Evolutionary conservation across 345 rosid species (phyloP).

Genomic region (Aquilaria sinensis): DNA sequence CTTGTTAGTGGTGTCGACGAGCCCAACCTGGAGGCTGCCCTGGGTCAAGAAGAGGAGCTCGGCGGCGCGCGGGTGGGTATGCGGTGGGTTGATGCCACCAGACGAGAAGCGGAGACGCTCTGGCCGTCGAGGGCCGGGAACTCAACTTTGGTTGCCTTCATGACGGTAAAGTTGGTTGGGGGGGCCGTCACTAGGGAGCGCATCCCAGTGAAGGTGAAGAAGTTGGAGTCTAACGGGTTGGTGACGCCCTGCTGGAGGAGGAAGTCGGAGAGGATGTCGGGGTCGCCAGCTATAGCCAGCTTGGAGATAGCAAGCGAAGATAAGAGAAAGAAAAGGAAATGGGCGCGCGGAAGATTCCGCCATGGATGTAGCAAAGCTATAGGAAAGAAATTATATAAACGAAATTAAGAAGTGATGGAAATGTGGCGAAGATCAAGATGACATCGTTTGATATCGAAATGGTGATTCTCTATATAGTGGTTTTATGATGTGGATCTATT

Average conservation of each 20-base stretch:
- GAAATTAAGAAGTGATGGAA: too few species aligned
- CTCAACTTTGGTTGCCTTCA: neutral
- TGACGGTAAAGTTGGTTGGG: neutral
- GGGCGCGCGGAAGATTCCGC: neutral
- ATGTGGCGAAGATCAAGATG: too few species aligned
- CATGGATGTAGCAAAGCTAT: too few species aligned
- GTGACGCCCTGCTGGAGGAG: neutral
- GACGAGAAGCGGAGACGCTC: neutral
- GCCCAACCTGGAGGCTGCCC: constrained; percentile 3
- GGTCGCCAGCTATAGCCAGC: neutral
- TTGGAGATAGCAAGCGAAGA: neutral
- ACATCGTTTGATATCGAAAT: too few species aligned
- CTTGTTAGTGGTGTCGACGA: constrained; percentile 6
- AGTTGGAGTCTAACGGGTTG: neutral
- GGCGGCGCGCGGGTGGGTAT: constrained; percentile 3
- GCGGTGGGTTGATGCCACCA: constrained; percentile 4
- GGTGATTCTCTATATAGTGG: too few species aligned
- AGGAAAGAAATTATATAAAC: too few species aligned
- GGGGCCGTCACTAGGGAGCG: neutral
- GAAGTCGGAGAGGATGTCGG: constrained; percentile 6
- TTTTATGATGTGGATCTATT: too few species aligned
- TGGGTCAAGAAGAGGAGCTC: neutral
- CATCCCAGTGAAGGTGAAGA: constrained; percentile 4
- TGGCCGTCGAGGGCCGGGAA: constrained; percentile 7
- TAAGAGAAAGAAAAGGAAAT: neutral